phyloP scores from a whole-genome alignment of 495 filamentous ascomycete species.

The Cercophora samala region DNA sequence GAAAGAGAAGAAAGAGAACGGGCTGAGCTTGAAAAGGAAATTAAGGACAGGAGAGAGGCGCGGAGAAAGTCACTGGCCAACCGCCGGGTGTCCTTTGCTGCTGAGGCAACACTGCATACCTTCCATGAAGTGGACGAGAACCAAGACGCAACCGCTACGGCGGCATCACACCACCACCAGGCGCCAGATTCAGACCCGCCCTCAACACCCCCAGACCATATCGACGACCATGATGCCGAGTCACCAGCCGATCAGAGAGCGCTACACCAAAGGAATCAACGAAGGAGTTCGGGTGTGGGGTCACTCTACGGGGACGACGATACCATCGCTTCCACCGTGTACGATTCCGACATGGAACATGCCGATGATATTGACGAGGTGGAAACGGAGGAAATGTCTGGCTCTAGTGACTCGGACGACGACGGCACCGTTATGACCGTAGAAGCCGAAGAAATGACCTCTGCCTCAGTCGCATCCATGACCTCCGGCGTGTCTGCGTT shows the following conservation, averaged over 20 bases:
- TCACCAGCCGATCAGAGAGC: not conserved
- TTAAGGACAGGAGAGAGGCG: slow-evolving; percentile 73
- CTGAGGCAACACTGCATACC: slow-evolving; percentile 94
- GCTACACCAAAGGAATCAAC: slow-evolving; percentile 41
- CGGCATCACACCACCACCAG: slow-evolving; percentile 47
- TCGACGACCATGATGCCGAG: slow-evolving; percentile 51
- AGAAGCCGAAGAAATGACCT: slow-evolving; percentile 65
- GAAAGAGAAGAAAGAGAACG: slow-evolving; percentile 72
- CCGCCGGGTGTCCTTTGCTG: slow-evolving; percentile 93
- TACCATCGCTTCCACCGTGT: slow-evolving; percentile 71
- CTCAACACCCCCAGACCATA: slow-evolving; percentile 60
- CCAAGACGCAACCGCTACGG: slow-evolving; percentile 83
- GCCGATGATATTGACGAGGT: slow-evolving; percentile 57
- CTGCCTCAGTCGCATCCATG: slow-evolving; percentile 58
- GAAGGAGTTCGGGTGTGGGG: slow-evolving; percentile 62
- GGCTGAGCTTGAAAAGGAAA: slow-evolving; percentile 61
- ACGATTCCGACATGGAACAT: slow-evolving; percentile 63
- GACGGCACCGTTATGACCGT: slow-evolving; percentile 75
- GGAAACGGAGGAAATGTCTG: slow-evolving; percentile 52
- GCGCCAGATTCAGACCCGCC: slow-evolving; percentile 51
- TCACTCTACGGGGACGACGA: slow-evolving; percentile 61
- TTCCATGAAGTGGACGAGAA: slow-evolving; percentile 93
- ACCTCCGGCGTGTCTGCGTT: slow-evolving; percentile 55
- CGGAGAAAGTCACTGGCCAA: slow-evolving; percentile 89
- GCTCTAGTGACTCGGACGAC: slow-evolving; percentile 56